Evolutionary conservation across 208 protist genomes (phyloP), one percentile per base, ranked within the genome.

Genomic region (Leishmania martiniquensis): DNA sequence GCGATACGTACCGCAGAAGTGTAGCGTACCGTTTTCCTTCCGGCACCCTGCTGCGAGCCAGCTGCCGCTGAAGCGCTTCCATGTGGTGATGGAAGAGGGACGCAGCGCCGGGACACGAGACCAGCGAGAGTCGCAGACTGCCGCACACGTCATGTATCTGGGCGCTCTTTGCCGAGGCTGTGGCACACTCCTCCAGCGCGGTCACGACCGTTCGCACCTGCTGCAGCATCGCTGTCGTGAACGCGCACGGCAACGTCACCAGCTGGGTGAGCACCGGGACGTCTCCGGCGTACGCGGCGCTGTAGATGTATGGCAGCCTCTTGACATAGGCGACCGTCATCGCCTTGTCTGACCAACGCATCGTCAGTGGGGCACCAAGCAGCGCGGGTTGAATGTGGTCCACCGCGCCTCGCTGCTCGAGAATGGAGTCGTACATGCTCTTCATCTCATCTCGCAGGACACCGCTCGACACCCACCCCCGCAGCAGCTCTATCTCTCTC

Each of bases 391-490:
- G 81, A 49, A 81, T 5, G 62, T 78, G 67, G 47, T 80, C 67
- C 7, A 54, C 68, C 0, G 86, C 90, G n/a, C 71, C 80, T 62
- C 76, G 77, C 13, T 78, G 65, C 34, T 84, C 25, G 75, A 94
- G 44, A 55, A 96, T 89, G 69, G 70, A 57, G 1, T 77, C 69
- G 77, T 94, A 95, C 45, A 95, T 67, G 77, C 91, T 54, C 20
- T 57, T 59, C 49, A 87, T 85, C 47, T 47, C 45, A 69, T 95
- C 85, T 3, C 20, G 17, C 20, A 96, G 76, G n/a, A 34, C 81
- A 0, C 71, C 74, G 7, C 54, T 77, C 15, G 25, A 2, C 1
- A 93, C 81, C 75, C 89, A 85, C 44, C 57, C 3, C 66, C 69
- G 72, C 37, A 92, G 49, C 45, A 66, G 44, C 22, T 9, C 6